Percentiles rank a stretch among this genome's conserved stretches.
Evolutionary conservation across 441 rosid genomes (phyloP).

Genomic region (Geranium incanum): DNA sequence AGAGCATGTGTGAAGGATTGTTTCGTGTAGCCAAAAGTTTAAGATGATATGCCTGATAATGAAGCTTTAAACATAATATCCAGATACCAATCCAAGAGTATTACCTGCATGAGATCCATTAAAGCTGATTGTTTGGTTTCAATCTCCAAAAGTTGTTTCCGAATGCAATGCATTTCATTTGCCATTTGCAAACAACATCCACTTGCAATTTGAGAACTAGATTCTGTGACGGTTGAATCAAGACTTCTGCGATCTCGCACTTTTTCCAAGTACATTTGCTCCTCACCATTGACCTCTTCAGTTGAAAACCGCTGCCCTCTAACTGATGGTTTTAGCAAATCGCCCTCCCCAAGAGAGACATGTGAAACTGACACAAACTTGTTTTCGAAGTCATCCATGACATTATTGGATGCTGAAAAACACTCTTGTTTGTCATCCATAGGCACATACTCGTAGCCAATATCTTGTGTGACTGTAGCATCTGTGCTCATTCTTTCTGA

Average conservation of each 20-base stretch:
- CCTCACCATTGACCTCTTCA: constrained; percentile 39
- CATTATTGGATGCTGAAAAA: constrained; percentile 44
- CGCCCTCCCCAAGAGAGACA: constrained; percentile 33
- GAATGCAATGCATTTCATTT: constrained; percentile 61
- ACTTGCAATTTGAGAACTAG: constrained; percentile 39
- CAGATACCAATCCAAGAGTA: background rate
- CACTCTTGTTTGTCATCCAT: constrained; percentile 61
- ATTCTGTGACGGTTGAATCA: constrained; percentile 60
- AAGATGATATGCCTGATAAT: background rate
- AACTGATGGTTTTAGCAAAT: constrained; percentile 32
- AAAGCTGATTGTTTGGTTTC: constrained; percentile 63
- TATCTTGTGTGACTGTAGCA: constrained; percentile 33
- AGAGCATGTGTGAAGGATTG: background rate
- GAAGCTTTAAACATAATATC: background rate
- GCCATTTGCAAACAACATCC: constrained; percentile 56
- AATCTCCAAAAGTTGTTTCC: constrained; percentile 67
- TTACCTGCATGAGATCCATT: constrained; percentile 78
- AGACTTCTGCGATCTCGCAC: constrained; percentile 53
- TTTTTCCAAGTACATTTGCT: constrained; percentile 36
- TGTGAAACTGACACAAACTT: constrained; percentile 48
- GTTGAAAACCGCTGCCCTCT: constrained; percentile 39
- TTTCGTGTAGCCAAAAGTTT: background rate
- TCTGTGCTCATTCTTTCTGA: constrained; percentile 41
- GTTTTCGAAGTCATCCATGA: constrained; percentile 38
- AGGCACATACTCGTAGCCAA: constrained; percentile 44